Percentiles rank a stretch among this genome's conserved stretches.
Evolutionary conservation across 2,329 filamentous ascomycete species (phyloP).

Genomic region (Trichoderma sp.): DNA sequence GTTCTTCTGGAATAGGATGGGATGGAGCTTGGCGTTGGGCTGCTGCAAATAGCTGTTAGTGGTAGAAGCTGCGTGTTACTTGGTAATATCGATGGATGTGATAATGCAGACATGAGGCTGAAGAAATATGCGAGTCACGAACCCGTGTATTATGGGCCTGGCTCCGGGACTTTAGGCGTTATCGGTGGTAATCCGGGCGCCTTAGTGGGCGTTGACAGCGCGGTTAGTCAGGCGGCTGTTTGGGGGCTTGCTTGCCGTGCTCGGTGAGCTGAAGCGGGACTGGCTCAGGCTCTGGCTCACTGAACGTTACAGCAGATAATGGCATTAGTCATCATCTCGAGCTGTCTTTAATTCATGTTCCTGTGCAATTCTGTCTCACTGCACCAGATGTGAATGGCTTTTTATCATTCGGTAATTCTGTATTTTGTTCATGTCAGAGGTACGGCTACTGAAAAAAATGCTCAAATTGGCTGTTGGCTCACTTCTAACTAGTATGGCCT

Average conservation of each 20-base stretch:
- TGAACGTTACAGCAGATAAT: neutral
- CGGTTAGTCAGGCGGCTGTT: neutral
- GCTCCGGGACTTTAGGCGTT: neutral
- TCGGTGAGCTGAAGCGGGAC: neutral
- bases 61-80: neutral
- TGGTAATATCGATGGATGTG: neutral
- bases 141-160: neutral
- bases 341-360: too few species aligned
- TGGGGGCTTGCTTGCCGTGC: too few species aligned
- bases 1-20: neutral
- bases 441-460: too few species aligned
- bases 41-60: neutral
- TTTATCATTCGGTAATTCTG: too few species aligned
- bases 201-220: neutral
- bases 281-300: neutral
- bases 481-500: too few species aligned
- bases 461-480: too few species aligned
- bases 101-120: neutral
- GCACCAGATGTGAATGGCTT: too few species aligned
- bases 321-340: neutral
- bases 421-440: too few species aligned
- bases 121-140: neutral
- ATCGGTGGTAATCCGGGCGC: neutral
- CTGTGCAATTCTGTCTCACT: too few species aligned
- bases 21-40: neutral